Conservation (phyloP, 805 yeast genomes). For the Clavispora phyllophila region DNA sequence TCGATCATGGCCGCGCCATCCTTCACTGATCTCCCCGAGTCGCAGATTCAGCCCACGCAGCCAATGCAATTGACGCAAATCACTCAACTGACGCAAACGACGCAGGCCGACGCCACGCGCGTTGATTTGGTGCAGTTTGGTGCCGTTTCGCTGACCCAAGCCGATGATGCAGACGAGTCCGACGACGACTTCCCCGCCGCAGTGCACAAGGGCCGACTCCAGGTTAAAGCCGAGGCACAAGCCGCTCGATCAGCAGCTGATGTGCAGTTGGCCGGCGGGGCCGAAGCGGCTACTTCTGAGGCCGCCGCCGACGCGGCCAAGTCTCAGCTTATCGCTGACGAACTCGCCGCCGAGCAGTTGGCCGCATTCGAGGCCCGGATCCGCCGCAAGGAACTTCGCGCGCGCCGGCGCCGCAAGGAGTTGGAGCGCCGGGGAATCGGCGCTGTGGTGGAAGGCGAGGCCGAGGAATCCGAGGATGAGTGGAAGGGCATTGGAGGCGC, state of each 20-base stretch:
- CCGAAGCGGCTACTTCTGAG: too few relatives aligned
- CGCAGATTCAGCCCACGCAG: conserved; percentile 3
- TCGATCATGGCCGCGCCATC: conserved; percentile 13
- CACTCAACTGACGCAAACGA: conserved; percentile 4
- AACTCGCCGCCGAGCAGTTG: conserved; percentile 19
- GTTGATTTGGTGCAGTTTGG: too few relatives aligned
- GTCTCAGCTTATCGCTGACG: conserved; percentile 19
- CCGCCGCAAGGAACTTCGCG: conserved; percentile 29
- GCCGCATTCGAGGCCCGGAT: conserved; percentile 36
- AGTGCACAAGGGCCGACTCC: conserved; percentile 20
- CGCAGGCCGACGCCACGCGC: not conserved
- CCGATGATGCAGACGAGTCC: conserved; percentile 1
- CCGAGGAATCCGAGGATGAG: conserved; percentile 86
- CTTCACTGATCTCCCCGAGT: conserved; percentile 17
- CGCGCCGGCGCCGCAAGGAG: conserved; percentile 39
- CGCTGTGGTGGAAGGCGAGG: conserved; percentile 71
- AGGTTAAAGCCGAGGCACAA: conserved; percentile 14
- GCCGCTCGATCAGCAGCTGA: too few relatives aligned
- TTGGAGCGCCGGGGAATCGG: conserved; percentile 55
- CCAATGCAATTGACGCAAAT: conserved; percentile 14
- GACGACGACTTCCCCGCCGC: conserved; percentile 24
- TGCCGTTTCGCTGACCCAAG: not conserved
- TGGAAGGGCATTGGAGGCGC: conserved; percentile 78
- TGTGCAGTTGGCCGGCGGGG: too few relatives aligned
- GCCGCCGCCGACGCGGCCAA: conserved; percentile 17